A percentile compares a stretch with the other conserved stretches of the same genome.
Evolutionary conservation across 306 rosid species (phyloP).

Genomic region (Sophora flavescens): DNA sequence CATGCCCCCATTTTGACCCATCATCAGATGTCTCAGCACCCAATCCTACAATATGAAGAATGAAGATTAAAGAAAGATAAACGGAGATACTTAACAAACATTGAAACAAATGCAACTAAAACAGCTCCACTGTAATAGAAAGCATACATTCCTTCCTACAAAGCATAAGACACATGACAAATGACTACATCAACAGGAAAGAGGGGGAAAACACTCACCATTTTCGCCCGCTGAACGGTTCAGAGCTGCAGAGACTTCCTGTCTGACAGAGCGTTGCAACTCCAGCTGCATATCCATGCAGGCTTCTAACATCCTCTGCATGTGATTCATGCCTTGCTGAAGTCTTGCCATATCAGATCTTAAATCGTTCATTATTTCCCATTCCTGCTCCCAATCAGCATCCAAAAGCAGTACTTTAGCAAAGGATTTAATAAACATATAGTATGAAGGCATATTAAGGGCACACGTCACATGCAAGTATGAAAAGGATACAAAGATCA

Average conservation of each 20-base stretch:
- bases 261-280: slow-evolving; percentile 98
- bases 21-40: slow-evolving; percentile 91
- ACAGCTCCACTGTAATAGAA: slow-evolving; percentile 11
- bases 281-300: slow-evolving; percentile 99
- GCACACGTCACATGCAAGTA: background rate
- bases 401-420: slow-evolving; percentile 40
- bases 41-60: slow-evolving; percentile 61
- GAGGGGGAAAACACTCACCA: slow-evolving; percentile 52
- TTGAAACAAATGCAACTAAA: slow-evolving; percentile 13
- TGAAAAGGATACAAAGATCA: slow-evolving; percentile 21
- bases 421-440: slow-evolving; percentile 13
- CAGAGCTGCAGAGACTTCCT: slow-evolving; percentile 98
- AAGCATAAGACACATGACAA: slow-evolving; percentile 14
- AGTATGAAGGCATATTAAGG: background rate
- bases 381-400: slow-evolving; percentile 70
- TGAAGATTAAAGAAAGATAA: slow-evolving; percentile 5
- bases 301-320: slow-evolving; percentile 99
- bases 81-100: background rate
- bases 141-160: slow-evolving; percentile 34
- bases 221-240: slow-evolving; percentile 87
- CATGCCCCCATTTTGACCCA: slow-evolving; percentile 98
- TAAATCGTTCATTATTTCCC: slow-evolving; percentile 97
- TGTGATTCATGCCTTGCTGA: slow-evolving; percentile 99
- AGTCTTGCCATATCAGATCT: slow-evolving; percentile 97
- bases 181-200: background rate